Conservation (phyloP, 306 rosid genomes). For the Rubus idaeus region DNA sequence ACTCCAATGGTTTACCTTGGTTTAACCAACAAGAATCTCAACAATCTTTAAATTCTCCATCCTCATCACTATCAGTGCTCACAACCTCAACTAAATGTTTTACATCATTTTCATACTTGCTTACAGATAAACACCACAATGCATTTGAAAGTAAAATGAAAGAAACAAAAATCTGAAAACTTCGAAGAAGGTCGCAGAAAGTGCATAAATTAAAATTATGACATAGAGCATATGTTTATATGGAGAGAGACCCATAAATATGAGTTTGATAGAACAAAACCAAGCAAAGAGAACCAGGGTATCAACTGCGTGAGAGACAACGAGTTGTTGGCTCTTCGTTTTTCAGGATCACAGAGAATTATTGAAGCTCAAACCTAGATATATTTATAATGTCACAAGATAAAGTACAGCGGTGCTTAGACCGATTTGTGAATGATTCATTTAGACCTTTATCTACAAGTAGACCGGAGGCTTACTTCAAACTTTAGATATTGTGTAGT, state of each 20-base stretch:
- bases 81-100: not conserved
- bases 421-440: slow-evolving; percentile 7
- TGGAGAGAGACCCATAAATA: not conserved
- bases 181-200: not conserved
- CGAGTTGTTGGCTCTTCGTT: slow-evolving; percentile 62
- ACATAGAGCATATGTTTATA: not conserved
- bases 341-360: slow-evolving; percentile 13
- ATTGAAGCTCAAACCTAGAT: slow-evolving; percentile 24
- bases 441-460: slow-evolving; percentile 28
- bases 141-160: not conserved
- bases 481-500: slow-evolving; percentile 57
- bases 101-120: not conserved
- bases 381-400: slow-evolving; percentile 21
- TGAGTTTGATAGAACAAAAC: not conserved
- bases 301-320: slow-evolving; percentile 46
- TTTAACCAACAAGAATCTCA: not conserved
- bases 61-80: not conserved
- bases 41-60: not conserved
- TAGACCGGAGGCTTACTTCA: slow-evolving; percentile 36
- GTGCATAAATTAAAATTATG: not conserved
- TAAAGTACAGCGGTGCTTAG: slow-evolving; percentile 23
- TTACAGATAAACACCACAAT: not conserved
- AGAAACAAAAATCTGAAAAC: not conserved
- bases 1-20: slow-evolving; percentile 9
- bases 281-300: not conserved